Evolutionary conservation across 345 rosid species (phyloP).

Genomic region (Turnera subulata): DNA sequence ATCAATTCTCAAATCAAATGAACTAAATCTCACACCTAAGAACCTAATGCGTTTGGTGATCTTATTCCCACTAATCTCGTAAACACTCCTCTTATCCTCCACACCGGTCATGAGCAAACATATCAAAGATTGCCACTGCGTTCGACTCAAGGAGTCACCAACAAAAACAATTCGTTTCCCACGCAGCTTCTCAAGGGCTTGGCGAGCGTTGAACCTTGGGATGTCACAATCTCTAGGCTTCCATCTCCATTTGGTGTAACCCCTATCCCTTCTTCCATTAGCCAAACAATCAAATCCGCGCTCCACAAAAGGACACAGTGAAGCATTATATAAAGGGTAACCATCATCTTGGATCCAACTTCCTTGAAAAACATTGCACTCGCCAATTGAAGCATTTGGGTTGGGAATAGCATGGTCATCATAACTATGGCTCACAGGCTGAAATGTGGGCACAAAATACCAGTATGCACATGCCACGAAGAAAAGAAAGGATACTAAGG

Average conservation of each 20-base stretch:
- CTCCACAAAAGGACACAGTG: constrained; percentile 59
- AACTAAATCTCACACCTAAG: constrained; percentile 47
- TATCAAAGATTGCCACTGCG: constrained; percentile 75
- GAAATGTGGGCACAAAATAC: constrained; percentile 37
- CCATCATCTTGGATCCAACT: constrained; percentile 53
- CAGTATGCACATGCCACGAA: constrained; percentile 39
- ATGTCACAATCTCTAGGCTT: constrained; percentile 62
- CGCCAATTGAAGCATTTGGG: constrained; percentile 17
- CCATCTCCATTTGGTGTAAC: constrained; percentile 63
- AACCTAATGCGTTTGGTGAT: constrained; percentile 53
- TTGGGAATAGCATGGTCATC: constrained; percentile 28
- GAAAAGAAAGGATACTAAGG: constrained; percentile 38
- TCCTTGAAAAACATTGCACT: constrained; percentile 52
- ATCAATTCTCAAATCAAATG: constrained; percentile 45
- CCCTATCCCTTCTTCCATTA: constrained; percentile 58
- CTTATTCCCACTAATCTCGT: constrained; percentile 52
- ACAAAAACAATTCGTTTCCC: constrained; percentile 66
- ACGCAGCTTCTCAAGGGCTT: constrained; percentile 42
- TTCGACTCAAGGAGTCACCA: constrained; percentile 66
- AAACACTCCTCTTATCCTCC: constrained; percentile 56
- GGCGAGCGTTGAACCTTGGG: constrained; percentile 41
- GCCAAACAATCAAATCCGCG: constrained; percentile 59
- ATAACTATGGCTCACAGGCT: constrained; percentile 22
- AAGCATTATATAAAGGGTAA: constrained; percentile 66
- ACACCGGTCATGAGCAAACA: constrained; percentile 72